Percentiles rank a stretch among this genome's conserved stretches.
These are phyloP conservation scores for Xylaria sp. DNA, from an alignment of 2,329 filamentous ascomycete species.

Conservation along the genomic window DNA sequence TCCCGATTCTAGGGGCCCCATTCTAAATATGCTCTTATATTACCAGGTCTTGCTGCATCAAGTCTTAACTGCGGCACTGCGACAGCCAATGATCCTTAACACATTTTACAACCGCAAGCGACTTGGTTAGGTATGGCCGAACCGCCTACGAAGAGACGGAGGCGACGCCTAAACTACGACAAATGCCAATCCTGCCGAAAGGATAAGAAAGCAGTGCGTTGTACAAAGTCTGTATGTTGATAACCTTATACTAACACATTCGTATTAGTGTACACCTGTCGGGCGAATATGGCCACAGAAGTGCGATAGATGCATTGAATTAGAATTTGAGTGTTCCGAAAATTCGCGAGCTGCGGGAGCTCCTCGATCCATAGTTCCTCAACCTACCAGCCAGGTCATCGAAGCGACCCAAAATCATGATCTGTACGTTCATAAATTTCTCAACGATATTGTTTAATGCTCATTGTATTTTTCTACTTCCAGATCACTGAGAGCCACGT, in stretches of 20 bases:
- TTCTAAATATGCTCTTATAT: not conserved
- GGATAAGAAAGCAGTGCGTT: conserved; percentile 20
- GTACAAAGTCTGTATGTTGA: not conserved
- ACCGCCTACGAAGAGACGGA: conserved; percentile 18
- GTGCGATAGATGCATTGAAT: conserved; percentile 19
- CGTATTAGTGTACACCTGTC: conserved; percentile 18
- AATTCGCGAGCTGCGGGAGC: conserved; percentile 16
- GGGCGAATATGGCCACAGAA: conserved; percentile 23
- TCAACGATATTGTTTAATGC: not conserved
- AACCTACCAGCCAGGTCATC: not conserved
- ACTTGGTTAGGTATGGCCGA: conserved; percentile 15
- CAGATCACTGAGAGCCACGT: conserved; percentile 17
- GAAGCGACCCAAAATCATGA: not conserved
- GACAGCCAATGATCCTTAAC: conserved; percentile 8
- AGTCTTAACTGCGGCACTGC: conserved; percentile 9
- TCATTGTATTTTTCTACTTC: not conserved
- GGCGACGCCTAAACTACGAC: conserved; percentile 21
- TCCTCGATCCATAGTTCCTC: not conserved
- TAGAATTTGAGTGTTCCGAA: conserved; percentile 26
- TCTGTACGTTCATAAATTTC: not conserved
- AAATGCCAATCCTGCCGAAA: conserved; percentile 28
- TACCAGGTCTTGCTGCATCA: not conserved
- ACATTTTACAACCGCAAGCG: not conserved
- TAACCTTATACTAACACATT: not conserved
- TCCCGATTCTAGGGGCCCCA: not conserved